Conservation (phyloP, 495 filamentous ascomycete genomes). For the Neurospora sp. region DNA sequence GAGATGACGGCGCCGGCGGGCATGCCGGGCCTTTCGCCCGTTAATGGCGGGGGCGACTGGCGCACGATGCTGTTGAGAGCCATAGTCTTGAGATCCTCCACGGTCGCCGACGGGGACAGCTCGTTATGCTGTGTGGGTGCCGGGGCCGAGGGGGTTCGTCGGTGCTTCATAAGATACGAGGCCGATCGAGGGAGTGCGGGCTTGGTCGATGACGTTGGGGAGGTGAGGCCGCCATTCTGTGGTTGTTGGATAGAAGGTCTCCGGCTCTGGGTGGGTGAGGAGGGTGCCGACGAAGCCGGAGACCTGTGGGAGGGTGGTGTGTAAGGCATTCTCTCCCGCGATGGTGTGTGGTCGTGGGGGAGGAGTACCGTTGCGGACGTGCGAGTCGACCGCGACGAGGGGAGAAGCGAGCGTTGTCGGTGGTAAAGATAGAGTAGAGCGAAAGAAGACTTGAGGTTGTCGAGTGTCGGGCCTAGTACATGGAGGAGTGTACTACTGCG, state of each 20-base stretch:
- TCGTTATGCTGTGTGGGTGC: slow-evolving; percentile 25
- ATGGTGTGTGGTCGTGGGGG: slow-evolving; percentile 1
- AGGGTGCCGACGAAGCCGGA: slow-evolving; percentile 58
- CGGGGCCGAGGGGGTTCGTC: slow-evolving; percentile 31
- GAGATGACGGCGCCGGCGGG: slow-evolving; percentile 75
- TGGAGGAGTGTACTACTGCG: not conserved
- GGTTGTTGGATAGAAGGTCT: slow-evolving; percentile 41
- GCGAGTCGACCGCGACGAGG: slow-evolving; percentile 8
- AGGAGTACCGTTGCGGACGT: not conserved
- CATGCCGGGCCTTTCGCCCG: slow-evolving; percentile 49
- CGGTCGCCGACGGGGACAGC: slow-evolving; percentile 34
- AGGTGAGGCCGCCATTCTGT: slow-evolving; percentile 24
- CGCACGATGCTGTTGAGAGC: slow-evolving; percentile 46
- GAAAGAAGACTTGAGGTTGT: not conserved
- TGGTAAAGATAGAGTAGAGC: not conserved
- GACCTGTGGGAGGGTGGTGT: slow-evolving; percentile 78
- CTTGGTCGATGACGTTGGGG: slow-evolving; percentile 15
- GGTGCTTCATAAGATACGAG: slow-evolving; percentile 58
- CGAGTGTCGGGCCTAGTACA: not conserved
- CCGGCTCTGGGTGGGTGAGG: slow-evolving; percentile 52
- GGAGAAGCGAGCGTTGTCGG: slow-evolving; percentile 2
- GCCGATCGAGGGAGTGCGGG: slow-evolving; percentile 60
- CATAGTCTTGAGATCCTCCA: slow-evolving; percentile 41
- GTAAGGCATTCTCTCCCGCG: slow-evolving; percentile 64
- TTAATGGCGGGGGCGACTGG: slow-evolving; percentile 70